Conservation (phyloP, 768 basidiomycete species). For the Candolleomyces efflorescens region DNA sequence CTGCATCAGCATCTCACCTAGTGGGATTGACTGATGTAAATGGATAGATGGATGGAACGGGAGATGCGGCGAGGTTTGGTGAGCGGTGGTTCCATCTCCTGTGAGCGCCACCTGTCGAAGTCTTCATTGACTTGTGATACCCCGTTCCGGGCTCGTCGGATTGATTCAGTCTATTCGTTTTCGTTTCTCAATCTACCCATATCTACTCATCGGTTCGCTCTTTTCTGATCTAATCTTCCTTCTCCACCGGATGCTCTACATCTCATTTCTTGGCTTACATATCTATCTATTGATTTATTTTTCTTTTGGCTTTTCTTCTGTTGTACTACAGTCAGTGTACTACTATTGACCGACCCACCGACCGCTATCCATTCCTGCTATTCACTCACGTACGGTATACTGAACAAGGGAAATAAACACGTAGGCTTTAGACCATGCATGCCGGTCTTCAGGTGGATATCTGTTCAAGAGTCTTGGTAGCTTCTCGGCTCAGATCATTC, state of each 20-base stretch:
- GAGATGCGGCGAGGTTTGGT: not conserved
- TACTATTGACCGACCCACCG: not conserved
- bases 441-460: too few relatives aligned
- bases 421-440: too few relatives aligned
- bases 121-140: not conserved
- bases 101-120: not conserved
- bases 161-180: not conserved
- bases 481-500: too few relatives aligned
- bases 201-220: not conserved
- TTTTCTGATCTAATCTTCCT: too few relatives aligned
- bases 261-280: not conserved
- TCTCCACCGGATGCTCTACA: not conserved
- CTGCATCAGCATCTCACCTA: not conserved
- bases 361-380: not conserved
- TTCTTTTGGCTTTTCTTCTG: not conserved
- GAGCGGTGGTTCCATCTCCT: not conserved
- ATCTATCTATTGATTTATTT: not conserved
- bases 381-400: not conserved
- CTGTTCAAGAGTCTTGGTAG: too few relatives aligned
- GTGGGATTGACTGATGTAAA: not conserved
- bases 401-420: not conserved
- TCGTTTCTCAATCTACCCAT: not conserved
- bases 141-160: not conserved
- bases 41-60: not conserved
- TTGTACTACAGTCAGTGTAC: not conserved